phyloP scores from a whole-genome alignment of 2,329 filamentous ascomycete species.

The Apiospora aurea region DNA sequence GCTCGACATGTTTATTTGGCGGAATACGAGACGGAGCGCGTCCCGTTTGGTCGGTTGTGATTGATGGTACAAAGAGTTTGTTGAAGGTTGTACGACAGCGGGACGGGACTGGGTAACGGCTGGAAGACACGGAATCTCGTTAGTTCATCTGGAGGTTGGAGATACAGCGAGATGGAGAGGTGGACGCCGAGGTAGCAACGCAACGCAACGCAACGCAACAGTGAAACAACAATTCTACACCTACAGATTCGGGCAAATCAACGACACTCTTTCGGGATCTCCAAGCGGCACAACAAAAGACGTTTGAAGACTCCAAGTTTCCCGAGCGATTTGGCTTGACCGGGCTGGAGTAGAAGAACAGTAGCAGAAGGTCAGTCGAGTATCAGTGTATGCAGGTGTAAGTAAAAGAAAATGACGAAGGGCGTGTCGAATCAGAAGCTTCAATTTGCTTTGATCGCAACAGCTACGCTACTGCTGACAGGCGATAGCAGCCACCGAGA shows the following conservation, averaged over 20 bases:
- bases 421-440: slow-evolving; percentile 20
- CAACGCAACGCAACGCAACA: not conserved
- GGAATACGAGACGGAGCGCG: slow-evolving; percentile 25
- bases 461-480: not conserved
- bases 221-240: not conserved
- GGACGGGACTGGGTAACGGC: not conserved
- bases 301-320: not conserved
- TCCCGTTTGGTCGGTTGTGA: not conserved
- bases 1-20: slow-evolving; percentile 75
- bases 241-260: not conserved
- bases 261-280: not conserved
- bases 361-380: not conserved
- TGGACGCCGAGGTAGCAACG: slow-evolving; percentile 2
- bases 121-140: not conserved
- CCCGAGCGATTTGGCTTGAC: not conserved
- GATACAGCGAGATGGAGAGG: not conserved
- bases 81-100: slow-evolving; percentile 16
- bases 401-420: slow-evolving; percentile 7
- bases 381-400: not conserved
- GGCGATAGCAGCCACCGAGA: not conserved
- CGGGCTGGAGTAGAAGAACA: not conserved
- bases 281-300: not conserved
- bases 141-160: not conserved
- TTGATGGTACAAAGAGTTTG: not conserved
- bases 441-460: slow-evolving; percentile 22